Percentiles rank a stretch among this genome's conserved stretches.
Evolutionary conservation across 2,329 filamentous ascomycete species (phyloP).

Genomic region (Calonectria naviculata): DNA sequence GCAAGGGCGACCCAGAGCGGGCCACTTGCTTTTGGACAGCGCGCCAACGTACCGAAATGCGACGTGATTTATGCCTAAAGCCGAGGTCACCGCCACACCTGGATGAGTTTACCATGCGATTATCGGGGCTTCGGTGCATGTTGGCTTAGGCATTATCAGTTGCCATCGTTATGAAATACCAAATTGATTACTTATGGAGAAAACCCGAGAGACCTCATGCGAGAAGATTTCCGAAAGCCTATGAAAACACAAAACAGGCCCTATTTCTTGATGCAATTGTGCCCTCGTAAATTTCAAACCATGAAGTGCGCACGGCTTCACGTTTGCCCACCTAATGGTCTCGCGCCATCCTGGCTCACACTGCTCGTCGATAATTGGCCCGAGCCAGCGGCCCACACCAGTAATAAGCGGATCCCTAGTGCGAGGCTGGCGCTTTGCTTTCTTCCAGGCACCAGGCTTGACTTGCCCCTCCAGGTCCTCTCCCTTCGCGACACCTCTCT

Average conservation of each 20-base stretch:
- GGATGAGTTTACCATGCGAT: conserved; percentile 9
- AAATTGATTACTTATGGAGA: neutral
- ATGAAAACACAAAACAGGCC: neutral
- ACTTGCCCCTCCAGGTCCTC: conserved; percentile 36
- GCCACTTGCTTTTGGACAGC: conserved; percentile 26
- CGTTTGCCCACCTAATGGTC: neutral
- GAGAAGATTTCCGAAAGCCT: neutral
- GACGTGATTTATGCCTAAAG: conserved; percentile 18
- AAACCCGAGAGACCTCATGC: neutral
- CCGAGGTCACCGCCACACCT: conserved; percentile 10
- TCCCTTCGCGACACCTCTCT: conserved; percentile 26
- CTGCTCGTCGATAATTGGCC: neutral
- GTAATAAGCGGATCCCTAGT: conserved; percentile 7
- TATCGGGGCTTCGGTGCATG: conserved; percentile 9
- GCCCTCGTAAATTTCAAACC: conserved; percentile 7
- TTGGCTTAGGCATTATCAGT: conserved; percentile 7
- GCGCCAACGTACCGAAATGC: conserved; percentile 6
- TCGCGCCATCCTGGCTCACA: neutral
- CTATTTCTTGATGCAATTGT: neutral
- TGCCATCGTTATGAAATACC: neutral
- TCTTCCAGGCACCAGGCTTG: conserved; percentile 26
- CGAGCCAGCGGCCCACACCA: neutral
- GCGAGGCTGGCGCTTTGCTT: conserved; percentile 32
- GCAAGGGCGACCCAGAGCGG: conserved; percentile 27
- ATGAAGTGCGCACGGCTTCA: neutral